phyloP scores from a whole-genome alignment of 2,329 filamentous ascomycete genomes.

The Tricladium varicosporioides region DNA sequence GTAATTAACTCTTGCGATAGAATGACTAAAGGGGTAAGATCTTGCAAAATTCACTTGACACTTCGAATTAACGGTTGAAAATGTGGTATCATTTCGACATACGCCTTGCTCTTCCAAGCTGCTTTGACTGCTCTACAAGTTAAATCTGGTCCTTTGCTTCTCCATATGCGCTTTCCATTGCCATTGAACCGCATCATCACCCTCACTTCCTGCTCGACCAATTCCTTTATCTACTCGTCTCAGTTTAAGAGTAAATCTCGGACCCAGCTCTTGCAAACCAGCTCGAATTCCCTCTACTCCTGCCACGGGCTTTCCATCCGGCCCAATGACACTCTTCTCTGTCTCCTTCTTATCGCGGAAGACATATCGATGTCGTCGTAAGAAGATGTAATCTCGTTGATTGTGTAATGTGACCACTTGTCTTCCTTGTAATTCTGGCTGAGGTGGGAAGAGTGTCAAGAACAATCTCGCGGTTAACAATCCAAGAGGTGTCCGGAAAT shows the following conservation, averaged over 20 bases:
- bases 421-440: slow-evolving; percentile 79
- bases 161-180: slow-evolving; percentile 96
- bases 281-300: slow-evolving; percentile 84
- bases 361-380: slow-evolving; percentile 85
- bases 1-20: too few relatives aligned
- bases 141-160: slow-evolving; percentile 90
- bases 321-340: slow-evolving; percentile 80
- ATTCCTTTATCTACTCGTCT: slow-evolving; percentile 90
- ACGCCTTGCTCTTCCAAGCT: too few relatives aligned
- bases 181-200: slow-evolving; percentile 59
- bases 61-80: too few relatives aligned
- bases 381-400: slow-evolving; percentile 93
- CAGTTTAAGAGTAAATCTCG: slow-evolving; percentile 81
- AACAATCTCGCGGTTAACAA: slow-evolving; percentile 85
- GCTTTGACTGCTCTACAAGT: slow-evolving; percentile 57
- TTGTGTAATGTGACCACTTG: slow-evolving; percentile 94
- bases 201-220: slow-evolving; percentile 62
- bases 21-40: too few relatives aligned
- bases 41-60: too few relatives aligned
- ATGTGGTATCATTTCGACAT: too few relatives aligned
- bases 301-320: slow-evolving; percentile 79
- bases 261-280: slow-evolving; percentile 87
- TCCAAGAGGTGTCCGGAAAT: slow-evolving; percentile 91
- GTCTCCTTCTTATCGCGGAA: slow-evolving; percentile 85
- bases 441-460: slow-evolving; percentile 72